Percentiles rank a stretch among this genome's conserved stretches.
Conservation (phyloP, 164 flowering plant species). For the Berberis thunbergii region DNA sequence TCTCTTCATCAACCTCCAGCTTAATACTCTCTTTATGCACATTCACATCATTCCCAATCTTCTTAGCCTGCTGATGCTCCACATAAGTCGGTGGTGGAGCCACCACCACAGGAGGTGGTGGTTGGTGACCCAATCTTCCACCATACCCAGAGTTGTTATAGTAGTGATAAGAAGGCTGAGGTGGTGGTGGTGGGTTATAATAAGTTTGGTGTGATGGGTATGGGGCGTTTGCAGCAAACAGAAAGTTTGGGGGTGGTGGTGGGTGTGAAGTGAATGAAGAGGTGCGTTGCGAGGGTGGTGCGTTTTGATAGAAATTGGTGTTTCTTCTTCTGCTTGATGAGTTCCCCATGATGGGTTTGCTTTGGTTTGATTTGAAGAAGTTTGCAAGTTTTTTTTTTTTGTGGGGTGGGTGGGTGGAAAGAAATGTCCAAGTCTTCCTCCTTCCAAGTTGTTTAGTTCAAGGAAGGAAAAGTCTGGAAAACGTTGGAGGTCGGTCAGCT, state of each 20-base stretch:
- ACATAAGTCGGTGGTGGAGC: constrained; percentile 44
- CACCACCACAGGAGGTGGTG: constrained; percentile 12
- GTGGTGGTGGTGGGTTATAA: constrained; percentile 13
- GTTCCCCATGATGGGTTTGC: constrained; percentile 33
- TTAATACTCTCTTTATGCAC: constrained; percentile 65
- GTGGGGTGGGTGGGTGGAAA: no score
- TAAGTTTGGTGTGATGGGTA: constrained; percentile 13
- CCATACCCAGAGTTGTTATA: constrained; percentile 9
- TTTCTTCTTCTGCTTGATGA: constrained; percentile 45
- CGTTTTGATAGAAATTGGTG: constrained; percentile 14
- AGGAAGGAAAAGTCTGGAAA: no score
- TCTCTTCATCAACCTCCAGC: constrained; percentile 53
- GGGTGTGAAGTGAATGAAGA: constrained; percentile 14
- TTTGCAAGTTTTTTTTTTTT: no score
- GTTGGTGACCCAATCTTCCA: constrained; percentile 15
- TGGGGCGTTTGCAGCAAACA: constrained; percentile 22
- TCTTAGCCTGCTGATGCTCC: constrained; percentile 64
- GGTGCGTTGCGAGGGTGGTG: constrained; percentile 11
- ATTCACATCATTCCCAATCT: constrained; percentile 74
- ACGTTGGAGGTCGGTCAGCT: no score
- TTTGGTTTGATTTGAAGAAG: no score
- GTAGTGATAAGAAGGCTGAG: constrained; percentile 10
- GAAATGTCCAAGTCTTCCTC: no score
- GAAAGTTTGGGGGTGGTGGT: constrained; percentile 14
- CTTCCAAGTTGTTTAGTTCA: no score